Evolutionary conservation across 805 yeast species (phyloP).

Genomic region (Yarrowia yakushimensis): DNA sequence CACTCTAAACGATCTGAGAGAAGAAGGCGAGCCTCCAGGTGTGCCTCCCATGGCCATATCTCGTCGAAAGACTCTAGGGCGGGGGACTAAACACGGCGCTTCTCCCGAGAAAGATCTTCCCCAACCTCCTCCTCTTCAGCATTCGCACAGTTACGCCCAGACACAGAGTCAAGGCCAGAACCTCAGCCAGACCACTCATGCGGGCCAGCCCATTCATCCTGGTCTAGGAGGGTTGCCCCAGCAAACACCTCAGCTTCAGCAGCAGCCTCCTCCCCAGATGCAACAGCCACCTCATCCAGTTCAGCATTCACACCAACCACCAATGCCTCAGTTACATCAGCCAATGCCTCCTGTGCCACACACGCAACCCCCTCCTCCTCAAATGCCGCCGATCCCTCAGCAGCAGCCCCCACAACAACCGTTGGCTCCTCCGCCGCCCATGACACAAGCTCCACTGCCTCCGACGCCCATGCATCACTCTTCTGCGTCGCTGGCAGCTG

Average conservation of each 20-base stretch:
- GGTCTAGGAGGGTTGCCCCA: not conserved
- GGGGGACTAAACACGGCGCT: not conserved
- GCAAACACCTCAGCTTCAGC: not conserved
- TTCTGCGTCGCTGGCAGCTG: constrained; percentile 13
- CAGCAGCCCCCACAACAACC: not conserved
- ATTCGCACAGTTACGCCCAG: constrained; percentile 17
- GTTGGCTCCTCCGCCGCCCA: not conserved
- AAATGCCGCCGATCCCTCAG: not conserved
- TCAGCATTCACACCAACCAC: not conserved
- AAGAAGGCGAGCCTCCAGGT: constrained; percentile 4
- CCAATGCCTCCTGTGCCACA: not conserved
- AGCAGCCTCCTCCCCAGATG: not conserved
- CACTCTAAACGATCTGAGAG: constrained; percentile 1
- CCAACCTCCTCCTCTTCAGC: constrained; percentile 18
- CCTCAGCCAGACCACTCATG: not conserved
- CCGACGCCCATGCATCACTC: constrained; percentile 10
- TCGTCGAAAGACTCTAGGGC: constrained; percentile 16
- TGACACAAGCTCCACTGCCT: not conserved
- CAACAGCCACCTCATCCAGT: not conserved
- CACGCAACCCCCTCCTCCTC: not conserved
- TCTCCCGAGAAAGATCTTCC: constrained; percentile 7
- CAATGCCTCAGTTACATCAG: not conserved
- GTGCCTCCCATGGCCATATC: constrained; percentile 24
- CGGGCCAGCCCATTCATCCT: constrained; percentile 11
- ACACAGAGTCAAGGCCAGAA: constrained; percentile 1